Conservation (phyloP, 2,329 filamentous ascomycete species). For the Fonsecaea pedrosoi region DNA sequence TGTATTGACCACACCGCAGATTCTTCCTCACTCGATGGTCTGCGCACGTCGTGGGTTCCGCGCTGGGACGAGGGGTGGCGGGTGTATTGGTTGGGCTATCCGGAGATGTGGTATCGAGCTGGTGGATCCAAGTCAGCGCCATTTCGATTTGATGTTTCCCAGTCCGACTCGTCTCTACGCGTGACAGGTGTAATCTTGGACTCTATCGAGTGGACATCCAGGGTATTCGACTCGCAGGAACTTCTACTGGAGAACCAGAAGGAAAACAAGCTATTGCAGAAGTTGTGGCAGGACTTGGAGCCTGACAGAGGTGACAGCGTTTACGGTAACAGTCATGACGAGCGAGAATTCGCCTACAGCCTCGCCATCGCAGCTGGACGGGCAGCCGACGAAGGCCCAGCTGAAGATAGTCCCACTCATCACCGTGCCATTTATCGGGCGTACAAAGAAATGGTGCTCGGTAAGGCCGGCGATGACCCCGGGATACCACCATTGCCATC, state of each 20-base stretch:
- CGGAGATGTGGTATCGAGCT: slow-evolving; percentile 23
- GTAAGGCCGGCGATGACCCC: background rate
- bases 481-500: background rate
- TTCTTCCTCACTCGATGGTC: background rate
- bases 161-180: background rate
- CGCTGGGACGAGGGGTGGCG: slow-evolving; percentile 25
- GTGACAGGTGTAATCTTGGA: slow-evolving; percentile 21
- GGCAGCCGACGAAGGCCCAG: slow-evolving; percentile 18
- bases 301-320: background rate
- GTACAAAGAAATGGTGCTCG: slow-evolving; percentile 8
- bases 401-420: slow-evolving; percentile 12
- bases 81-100: slow-evolving; percentile 26
- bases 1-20: slow-evolving; percentile 18
- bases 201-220: slow-evolving; percentile 13
- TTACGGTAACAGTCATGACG: slow-evolving; percentile 12
- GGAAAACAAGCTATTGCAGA: slow-evolving; percentile 6
- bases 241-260: slow-evolving; percentile 5
- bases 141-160: slow-evolving; percentile 7
- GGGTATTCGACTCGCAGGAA: slow-evolving; percentile 6
- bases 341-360: slow-evolving; percentile 24
- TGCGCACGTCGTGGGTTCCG: slow-evolving; percentile 26
- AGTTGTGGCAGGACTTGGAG: slow-evolving; percentile 13
- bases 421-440: slow-evolving; percentile 21
- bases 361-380: slow-evolving; percentile 23
- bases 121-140: background rate